Evolutionary conservation across 2,329 filamentous ascomycete species (phyloP), one percentile per base, ranked within the genome.

Genomic region (Nemania bipapillata): DNA sequence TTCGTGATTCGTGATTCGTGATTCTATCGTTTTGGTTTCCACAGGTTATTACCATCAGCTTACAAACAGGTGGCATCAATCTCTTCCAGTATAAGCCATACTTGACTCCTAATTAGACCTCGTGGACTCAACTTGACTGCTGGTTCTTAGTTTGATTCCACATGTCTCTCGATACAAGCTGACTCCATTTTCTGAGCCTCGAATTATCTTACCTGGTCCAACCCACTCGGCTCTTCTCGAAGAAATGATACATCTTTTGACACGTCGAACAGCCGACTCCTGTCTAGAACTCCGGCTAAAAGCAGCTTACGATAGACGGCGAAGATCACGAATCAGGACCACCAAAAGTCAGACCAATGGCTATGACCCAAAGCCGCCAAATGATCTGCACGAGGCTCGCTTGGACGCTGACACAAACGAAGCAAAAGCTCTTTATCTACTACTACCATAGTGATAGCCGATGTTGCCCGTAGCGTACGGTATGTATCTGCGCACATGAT

Each of bases 401-500:
- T 52, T 20, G n/a, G 30, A 24, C 28, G 15, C 47, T 45, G 26
- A 32, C 50, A 28, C 37, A 20, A 37, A 22, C 56, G 37, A 55
- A 40, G 7, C 11, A 35, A 20, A 35, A 7, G 11, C n/a, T 35
- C n/a, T n/a, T n/a, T n/a, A n/a, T 24, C 11, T 2, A 24, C 32
- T 7, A 15, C 26, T n/a, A 30, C 6, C 32, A 50, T 45, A 37
- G 5, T n/a, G 30, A 15, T 8, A 20, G n/a, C n/a, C 12, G 45
- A 52, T 35, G 45, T 54, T 20, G 5, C n/a, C n/a, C n/a, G n/a
- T n/a, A n/a, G n/a, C n/a, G n/a, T n/a, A n/a, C 24, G 40, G 40
- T 17, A 60, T 37, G 3, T n/a, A 11, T 37, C 28, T 20, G 52
- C 52, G 62, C 62, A 58, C 45, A 53, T 42, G 42, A 54, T 32